Base-by-base conservation (phyloP, 2,329 filamentous ascomycete genomes). In the Diplocarpon mali region DNA sequence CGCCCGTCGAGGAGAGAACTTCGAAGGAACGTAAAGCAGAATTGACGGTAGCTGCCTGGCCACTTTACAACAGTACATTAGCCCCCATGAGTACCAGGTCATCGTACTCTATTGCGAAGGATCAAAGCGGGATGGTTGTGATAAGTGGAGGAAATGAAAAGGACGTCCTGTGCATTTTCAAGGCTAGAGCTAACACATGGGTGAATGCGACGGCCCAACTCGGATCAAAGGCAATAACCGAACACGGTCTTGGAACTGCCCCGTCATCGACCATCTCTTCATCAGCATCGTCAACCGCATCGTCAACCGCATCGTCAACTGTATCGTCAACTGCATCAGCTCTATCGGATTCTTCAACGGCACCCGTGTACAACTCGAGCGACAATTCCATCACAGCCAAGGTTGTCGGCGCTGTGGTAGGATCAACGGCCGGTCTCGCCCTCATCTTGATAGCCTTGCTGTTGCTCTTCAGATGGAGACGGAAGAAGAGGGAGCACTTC, bases 381-480 rank as follows among this genome's bases (percentile, higher is more conserved):
- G 42, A 41, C 14, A 38, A 27, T 15, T n/a, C 58, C 44, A 53
- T 59, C 48, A 53, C 56, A 20, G 64, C 71, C 53, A 78, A 78
- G 7, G 82, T 95, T 24, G 72, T 95, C 1, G 89, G 85, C 29
- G 85, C 85, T 40, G 85, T 85, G 0, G 71, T 96, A 1, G 88
- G 89, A 11, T 79, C 81, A n/a, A 78, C 95, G 16, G 75, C 85
- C 42, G 87, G 84, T 14, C 68, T 87, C 42, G 78, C 83, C 15
- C 65, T 59, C 3, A 47, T 61, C 6, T 45, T 62, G 12, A 45
- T 62, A 14, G 48, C 78, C 0, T 60, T 95, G 6, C 71, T 95
- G 15, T 68, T 92, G 40, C 69, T 83, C 24, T 65, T 88, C 17
- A 72, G 76, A 58, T 75, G 74, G 53, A 72, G 71, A 47, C 71